These are phyloP conservation scores for Russula ochroleuca DNA, from an alignment of 768 basidiomycete species.

Conservation along the genomic window DNA sequence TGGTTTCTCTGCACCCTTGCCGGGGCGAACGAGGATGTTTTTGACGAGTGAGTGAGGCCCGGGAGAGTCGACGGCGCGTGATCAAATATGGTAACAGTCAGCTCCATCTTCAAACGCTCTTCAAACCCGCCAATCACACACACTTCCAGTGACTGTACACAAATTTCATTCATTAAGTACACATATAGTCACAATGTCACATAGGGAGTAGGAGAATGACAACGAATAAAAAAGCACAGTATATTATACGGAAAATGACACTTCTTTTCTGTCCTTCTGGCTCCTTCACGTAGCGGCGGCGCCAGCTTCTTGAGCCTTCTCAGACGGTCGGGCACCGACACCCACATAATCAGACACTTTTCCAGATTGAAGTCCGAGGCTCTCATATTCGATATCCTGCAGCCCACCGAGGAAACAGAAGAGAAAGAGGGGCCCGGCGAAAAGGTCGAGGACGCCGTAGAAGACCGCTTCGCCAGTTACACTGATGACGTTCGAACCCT, in stretches of 20 bases:
- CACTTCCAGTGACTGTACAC: background rate
- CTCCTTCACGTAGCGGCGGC: background rate
- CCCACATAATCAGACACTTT: slow-evolving; percentile 26
- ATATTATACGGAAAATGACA: background rate
- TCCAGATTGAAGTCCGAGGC: slow-evolving; percentile 33
- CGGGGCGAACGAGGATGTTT: background rate
- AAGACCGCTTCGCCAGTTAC: slow-evolving; percentile 52
- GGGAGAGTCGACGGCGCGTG: background rate
- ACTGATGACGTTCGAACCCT: slow-evolving; percentile 49
- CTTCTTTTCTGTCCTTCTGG: background rate
- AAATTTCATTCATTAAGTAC: background rate
- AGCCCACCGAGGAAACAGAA: slow-evolving; percentile 29
- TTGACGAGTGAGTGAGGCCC: background rate
- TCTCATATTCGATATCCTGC: slow-evolving; percentile 32
- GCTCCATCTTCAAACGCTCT: background rate
- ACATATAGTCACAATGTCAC: background rate
- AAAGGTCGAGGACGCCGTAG: slow-evolving; percentile 48
- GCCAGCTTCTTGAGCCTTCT: background rate
- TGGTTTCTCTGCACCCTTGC: background rate
- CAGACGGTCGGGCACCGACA: background rate
- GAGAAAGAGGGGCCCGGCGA: slow-evolving; percentile 42
- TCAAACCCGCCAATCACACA: no score
- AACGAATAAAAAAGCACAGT: background rate
- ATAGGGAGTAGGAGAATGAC: background rate
- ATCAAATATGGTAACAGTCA: background rate